Base-by-base conservation (phyloP, 129 eudicot species). In the Gnaphalium uliginosum region DNA sequence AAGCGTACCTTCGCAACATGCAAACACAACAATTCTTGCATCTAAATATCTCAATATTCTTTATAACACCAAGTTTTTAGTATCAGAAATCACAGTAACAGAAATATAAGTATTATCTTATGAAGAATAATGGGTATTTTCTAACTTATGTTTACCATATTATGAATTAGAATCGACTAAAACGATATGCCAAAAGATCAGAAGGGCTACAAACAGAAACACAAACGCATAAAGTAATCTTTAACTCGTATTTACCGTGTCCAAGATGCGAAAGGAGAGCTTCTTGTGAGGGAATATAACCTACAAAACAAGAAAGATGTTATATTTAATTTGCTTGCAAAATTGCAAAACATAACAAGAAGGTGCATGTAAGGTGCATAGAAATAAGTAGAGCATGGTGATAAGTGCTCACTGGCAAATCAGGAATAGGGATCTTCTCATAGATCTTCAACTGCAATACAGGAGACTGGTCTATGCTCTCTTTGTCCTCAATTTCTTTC, bases 241-340 rank as follows among this genome's bases (percentile, higher is more conserved):
- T n/a, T 54, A 57, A 41, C 43, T 33, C 76, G 71, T 67, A 46
- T 83, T 66, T 89, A 94, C 99, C 90, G 97, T 89, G 85, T 94
- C 99, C 78, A 94, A 74, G n/a, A 94, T 91, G 59, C 99, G 97
- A 83, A 94, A 94, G 76, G 99, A 94, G 43, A 94, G 83, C 87
- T 91, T 91, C 88, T 91, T 94, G 88, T 94, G 92, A 74, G 99
- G 99, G 71, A 94, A 94, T 83, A 94, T 86, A 75, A 94, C 99
- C 99, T 91, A 68, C 83, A 87, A 46, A 85, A 29, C 15, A 57
- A 14, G n/a, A 29, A 73, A 59, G 22, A 41, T 29, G 26, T 46
- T 41, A 71, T 26, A 35, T 62, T 29, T 43, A 69, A 71, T 3
- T 60, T 71, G 17, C 9, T 71, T 43, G 78, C 11, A 26, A 72